phyloP scores from a whole-genome alignment of 768 basidiomycete genomes.

The Sarcodon aspratus region DNA sequence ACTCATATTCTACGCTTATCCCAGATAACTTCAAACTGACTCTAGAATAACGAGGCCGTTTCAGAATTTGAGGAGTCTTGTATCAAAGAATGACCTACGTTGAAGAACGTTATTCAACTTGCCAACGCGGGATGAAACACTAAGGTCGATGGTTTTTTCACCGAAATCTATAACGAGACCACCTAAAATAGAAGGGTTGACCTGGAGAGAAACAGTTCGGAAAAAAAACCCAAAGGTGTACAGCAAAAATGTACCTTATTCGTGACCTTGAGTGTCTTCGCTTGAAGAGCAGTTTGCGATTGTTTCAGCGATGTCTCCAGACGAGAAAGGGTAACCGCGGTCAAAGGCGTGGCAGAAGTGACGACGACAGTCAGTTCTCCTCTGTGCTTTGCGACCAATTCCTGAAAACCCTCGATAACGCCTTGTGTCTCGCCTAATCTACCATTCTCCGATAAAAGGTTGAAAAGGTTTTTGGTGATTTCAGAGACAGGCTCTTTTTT shows the following conservation, averaged over 20 bases:
- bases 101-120: conserved; percentile 86
- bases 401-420: conserved; percentile 87
- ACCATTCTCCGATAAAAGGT: conserved; percentile 87
- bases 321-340: conserved; percentile 61
- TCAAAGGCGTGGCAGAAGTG: conserved; percentile 76
- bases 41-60: conserved; percentile 3
- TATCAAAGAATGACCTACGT: conserved; percentile 34
- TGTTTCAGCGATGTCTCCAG: conserved; percentile 82
- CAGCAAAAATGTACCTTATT: conserved; percentile 61
- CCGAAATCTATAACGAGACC: conserved; percentile 95
- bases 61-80: not conserved
- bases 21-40: conserved; percentile 7
- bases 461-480: conserved; percentile 86
- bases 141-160: conserved; percentile 96
- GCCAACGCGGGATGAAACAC: conserved; percentile 86
- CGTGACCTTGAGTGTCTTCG: conserved; percentile 79
- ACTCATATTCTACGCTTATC: too few species aligned
- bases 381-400: conserved; percentile 78
- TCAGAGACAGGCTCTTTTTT: conserved; percentile 76
- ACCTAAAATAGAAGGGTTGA: conserved; percentile 86
- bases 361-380: conserved; percentile 91
- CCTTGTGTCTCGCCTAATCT: conserved; percentile 74
- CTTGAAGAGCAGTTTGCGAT: conserved; percentile 74
- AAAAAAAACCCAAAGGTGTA: not conserved
- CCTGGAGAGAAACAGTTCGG: conserved; percentile 30